Percentiles rank a stretch among this genome's conserved stretches.
Evolutionary conservation across 352 stramenopile genomes (phyloP).

Genomic region (Elongisporangium anandrum): DNA sequence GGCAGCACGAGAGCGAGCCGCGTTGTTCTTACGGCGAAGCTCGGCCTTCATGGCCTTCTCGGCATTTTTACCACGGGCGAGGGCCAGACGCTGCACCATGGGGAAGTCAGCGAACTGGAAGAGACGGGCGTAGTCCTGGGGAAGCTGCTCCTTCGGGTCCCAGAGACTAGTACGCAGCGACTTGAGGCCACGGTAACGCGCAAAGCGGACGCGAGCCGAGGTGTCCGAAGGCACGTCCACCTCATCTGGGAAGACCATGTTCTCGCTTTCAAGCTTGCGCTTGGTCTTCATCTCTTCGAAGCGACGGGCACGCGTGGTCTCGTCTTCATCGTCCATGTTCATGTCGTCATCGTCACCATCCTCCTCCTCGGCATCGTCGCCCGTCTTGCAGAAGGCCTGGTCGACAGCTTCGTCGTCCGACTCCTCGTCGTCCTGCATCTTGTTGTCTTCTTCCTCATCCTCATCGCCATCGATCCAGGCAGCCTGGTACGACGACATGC

Average conservation of each 20-base stretch:
- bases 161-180: conserved; percentile 95
- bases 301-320: conserved; percentile 25
- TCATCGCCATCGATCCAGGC: conserved; percentile 90
- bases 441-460: conserved; percentile 48
- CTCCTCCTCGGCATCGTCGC: conserved; percentile 42
- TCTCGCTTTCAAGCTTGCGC: conserved; percentile 86
- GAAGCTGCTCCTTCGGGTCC: conserved; percentile 98
- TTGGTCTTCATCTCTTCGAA: conserved; percentile 67
- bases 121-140: conserved; percentile 94
- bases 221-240: conserved; percentile 70
- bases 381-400: conserved; percentile 78
- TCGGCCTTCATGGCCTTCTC: conserved; percentile 70
- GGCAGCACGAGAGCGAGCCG: conserved; percentile 43
- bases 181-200: conserved; percentile 95
- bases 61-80: conserved; percentile 73
- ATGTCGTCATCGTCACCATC: conserved; percentile 76
- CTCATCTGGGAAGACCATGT: conserved; percentile 96
- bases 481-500: conserved; percentile 93
- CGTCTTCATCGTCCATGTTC: conserved; percentile 70
- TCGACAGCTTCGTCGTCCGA: conserved; percentile 46
- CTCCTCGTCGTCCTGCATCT: conserved; percentile 63
- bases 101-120: conserved; percentile 97
- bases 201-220: conserved; percentile 66
- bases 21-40: conserved; percentile 46
- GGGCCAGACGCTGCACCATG: conserved; percentile 91